These are phyloP conservation scores for Mycena latifolia DNA, from an alignment of 768 basidiomycete species.

Conservation along the genomic window DNA sequence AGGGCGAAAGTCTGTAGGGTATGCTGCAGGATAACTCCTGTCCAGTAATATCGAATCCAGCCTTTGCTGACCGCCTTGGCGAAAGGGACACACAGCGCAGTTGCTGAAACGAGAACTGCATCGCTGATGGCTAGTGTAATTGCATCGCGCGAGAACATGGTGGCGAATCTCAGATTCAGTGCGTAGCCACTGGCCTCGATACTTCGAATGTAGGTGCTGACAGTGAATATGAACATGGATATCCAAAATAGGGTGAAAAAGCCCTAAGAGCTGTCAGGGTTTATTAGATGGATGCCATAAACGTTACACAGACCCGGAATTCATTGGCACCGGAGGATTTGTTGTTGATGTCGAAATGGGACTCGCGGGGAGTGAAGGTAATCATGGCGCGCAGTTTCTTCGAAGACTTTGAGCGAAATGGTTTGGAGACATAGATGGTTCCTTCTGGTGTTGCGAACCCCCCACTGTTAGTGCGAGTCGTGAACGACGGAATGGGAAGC, in stretches of 20 bases:
- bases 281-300: neutral
- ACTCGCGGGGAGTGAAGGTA: conserved; percentile 89
- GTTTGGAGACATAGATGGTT: conserved; percentile 80
- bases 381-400: conserved; percentile 87
- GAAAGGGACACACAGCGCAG: conserved; percentile 86
- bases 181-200: conserved; percentile 85
- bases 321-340: conserved; percentile 81
- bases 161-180: conserved; percentile 83
- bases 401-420: conserved; percentile 77
- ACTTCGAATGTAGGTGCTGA: conserved; percentile 82
- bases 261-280: conserved; percentile 62
- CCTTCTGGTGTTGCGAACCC: conserved; percentile 69
- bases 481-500: conserved; percentile 22
- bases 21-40: conserved; percentile 86
- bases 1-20: conserved; percentile 80
- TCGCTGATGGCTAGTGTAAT: conserved; percentile 88
- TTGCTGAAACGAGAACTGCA: conserved; percentile 81
- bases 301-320: conserved; percentile 71
- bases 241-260: conserved; percentile 98
- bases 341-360: conserved; percentile 88
- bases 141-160: conserved; percentile 90
- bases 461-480: conserved; percentile 50
- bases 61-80: conserved; percentile 81
- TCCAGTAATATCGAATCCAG: conserved; percentile 86
- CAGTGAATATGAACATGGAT: conserved; percentile 83